phyloP scores from a whole-genome alignment of 345 rosid genomes.

The Mallotus nudiflorus region DNA sequence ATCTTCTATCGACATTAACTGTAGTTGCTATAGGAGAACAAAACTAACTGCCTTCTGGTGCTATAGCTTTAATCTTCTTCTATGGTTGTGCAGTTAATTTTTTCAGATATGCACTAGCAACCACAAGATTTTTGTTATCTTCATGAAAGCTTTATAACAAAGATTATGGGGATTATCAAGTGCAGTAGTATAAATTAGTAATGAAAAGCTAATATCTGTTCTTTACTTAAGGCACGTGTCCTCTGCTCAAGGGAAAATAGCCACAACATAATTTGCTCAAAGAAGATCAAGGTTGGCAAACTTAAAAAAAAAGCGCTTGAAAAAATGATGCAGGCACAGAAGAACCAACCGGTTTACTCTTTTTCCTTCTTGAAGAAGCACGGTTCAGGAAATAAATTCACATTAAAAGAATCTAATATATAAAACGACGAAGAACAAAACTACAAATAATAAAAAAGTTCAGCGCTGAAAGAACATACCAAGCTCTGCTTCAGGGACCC shows the following conservation, averaged over 20 bases:
- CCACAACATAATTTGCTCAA: too few species aligned
- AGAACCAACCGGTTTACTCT: not conserved
- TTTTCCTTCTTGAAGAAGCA: not conserved
- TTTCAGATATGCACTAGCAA: not conserved
- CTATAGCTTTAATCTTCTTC: not conserved
- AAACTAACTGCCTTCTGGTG: not conserved
- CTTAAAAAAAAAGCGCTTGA: not conserved
- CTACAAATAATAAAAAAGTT: not conserved
- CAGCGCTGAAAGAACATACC: conserved; percentile 45
- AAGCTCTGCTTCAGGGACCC: conserved; percentile 89
- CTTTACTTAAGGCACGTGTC: conserved; percentile 3
- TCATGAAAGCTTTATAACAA: not conserved
- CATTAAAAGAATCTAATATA: not conserved
- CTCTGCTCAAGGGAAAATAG: not conserved
- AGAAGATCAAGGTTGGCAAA: not conserved
- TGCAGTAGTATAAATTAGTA: not conserved
- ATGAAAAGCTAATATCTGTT: not conserved
- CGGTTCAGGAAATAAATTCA: not conserved
- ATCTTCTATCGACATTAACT: not conserved
- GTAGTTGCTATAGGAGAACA: not conserved
- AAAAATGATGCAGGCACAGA: conserved; percentile 2
- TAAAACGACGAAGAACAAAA: not conserved
- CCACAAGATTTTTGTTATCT: not conserved
- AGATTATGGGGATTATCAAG: not conserved
- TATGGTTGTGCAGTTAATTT: not conserved